These are phyloP conservation scores for Terfezia boudieri DNA, from an alignment of 495 filamentous ascomycete species.

Conservation along the genomic window DNA sequence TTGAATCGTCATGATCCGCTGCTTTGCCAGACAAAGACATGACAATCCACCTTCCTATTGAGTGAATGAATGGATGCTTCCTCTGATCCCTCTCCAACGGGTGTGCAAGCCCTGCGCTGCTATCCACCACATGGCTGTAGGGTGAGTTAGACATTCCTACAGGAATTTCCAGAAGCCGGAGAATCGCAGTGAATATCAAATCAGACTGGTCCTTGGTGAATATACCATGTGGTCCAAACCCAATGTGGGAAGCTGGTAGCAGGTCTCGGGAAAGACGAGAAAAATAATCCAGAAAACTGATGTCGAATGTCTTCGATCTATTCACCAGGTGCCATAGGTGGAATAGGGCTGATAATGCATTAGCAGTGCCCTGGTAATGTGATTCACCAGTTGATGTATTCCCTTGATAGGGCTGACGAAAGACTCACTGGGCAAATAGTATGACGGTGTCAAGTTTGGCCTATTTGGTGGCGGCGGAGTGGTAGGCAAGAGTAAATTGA, in stretches of 20 bases:
- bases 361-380: neutral
- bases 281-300: constrained; percentile 68
- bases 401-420: no score
- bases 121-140: constrained; percentile 62
- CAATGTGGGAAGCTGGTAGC: constrained; percentile 45
- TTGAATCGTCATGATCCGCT: constrained; percentile 51
- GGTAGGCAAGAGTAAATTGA: constrained; percentile 77
- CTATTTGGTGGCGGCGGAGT: constrained; percentile 49
- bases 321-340: constrained; percentile 89
- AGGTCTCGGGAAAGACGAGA: constrained; percentile 72
- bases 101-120: constrained; percentile 55
- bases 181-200: constrained; percentile 74
- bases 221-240: constrained; percentile 71
- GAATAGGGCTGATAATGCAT: constrained; percentile 41
- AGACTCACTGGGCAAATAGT: constrained; percentile 44
- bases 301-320: constrained; percentile 69
- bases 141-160: constrained; percentile 90
- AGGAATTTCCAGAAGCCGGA: constrained; percentile 81
- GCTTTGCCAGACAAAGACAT: constrained; percentile 79
- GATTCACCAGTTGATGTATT: neutral
- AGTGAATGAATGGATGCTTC: constrained; percentile 76
- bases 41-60: constrained; percentile 86
- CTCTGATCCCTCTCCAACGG: constrained; percentile 77
- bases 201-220: constrained; percentile 83
- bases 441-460: constrained; percentile 49